A percentile compares a stretch with the other conserved stretches of the same genome.
phyloP scores from a whole-genome alignment of 2,329 filamentous ascomycete genomes.

The Xylariaceae sp. region DNA sequence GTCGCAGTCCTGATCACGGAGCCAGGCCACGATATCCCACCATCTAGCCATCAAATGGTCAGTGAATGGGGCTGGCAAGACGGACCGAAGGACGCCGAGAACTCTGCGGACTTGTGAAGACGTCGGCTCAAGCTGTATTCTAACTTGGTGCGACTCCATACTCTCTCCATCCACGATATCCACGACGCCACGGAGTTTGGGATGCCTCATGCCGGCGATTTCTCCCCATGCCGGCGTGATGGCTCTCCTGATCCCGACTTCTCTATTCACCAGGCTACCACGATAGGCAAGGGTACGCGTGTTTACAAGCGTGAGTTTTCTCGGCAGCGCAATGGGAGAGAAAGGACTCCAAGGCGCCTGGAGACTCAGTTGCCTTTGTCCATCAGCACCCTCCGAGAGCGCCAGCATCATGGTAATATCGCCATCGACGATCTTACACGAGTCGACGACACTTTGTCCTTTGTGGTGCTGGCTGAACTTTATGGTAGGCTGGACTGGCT shows the following conservation, averaged over 20 bases:
- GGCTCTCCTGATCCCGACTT: conserved; percentile 43
- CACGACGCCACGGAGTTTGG: conserved; percentile 54
- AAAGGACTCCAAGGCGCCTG: conserved; percentile 72
- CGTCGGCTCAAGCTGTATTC: conserved; percentile 60
- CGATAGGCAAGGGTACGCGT: conserved; percentile 53
- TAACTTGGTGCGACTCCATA: conserved; percentile 57
- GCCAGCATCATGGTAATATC: conserved; percentile 63
- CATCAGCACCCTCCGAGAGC: conserved; percentile 59
- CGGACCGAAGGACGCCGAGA: conserved; percentile 57
- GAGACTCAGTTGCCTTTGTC: conserved; percentile 61
- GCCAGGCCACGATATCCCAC: conserved; percentile 71
- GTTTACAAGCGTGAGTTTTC: conserved; percentile 52
- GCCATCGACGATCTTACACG: conserved; percentile 65
- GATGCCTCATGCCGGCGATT: conserved; percentile 51
- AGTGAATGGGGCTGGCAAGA: conserved; percentile 53
- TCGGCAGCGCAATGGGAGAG: conserved; percentile 59
- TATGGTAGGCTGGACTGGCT: conserved; percentile 38
- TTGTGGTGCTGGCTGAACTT: conserved; percentile 48
- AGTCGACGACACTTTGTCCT: conserved; percentile 65
- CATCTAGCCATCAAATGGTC: conserved; percentile 62
- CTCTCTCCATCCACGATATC: conserved; percentile 60
- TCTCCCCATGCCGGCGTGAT: conserved; percentile 43
- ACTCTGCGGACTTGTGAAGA: conserved; percentile 57
- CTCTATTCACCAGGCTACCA: conserved; percentile 47
- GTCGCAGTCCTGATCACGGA: conserved; percentile 43